Evolutionary conservation across 495 filamentous ascomycete species (phyloP).

Genomic region (Penicillium macrosclerotiorum): DNA sequence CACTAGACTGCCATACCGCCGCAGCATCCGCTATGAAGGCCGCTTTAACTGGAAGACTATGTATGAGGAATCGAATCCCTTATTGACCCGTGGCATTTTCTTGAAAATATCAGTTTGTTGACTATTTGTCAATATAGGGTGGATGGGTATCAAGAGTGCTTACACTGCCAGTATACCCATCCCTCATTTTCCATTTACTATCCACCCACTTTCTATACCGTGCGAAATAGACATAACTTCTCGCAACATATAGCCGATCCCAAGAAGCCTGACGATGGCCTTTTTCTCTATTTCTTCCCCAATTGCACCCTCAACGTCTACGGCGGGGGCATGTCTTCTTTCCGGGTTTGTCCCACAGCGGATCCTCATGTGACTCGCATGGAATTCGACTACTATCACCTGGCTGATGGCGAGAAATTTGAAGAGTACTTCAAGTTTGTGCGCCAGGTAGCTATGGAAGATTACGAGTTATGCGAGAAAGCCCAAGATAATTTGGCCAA

Average conservation of each 20-base stretch:
- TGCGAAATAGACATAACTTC: conserved; percentile 57
- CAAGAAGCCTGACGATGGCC: conserved; percentile 50
- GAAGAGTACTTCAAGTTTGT: conserved; percentile 61
- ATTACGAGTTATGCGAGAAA: conserved; percentile 60
- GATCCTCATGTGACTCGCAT: conserved; percentile 54
- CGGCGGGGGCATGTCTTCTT: conserved; percentile 59
- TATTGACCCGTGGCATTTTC: too few relatives aligned
- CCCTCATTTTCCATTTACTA: conserved; percentile 59
- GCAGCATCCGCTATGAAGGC: conserved; percentile 56
- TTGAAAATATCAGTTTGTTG: neutral
- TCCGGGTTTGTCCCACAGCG: conserved; percentile 54
- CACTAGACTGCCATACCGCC: conserved; percentile 52
- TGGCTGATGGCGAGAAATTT: conserved; percentile 52
- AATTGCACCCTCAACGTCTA: conserved; percentile 62
- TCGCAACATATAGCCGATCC: conserved; percentile 59
- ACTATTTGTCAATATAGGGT: conserved; percentile 35
- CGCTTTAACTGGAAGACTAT: conserved; percentile 66
- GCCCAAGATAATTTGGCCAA: conserved; percentile 54
- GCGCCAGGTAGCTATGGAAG: conserved; percentile 58
- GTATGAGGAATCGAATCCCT: too few relatives aligned
- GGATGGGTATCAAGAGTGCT: conserved; percentile 61
- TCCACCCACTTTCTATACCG: conserved; percentile 56
- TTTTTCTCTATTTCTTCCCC: conserved; percentile 63
- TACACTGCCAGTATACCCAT: conserved; percentile 64
- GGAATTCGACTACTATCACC: conserved; percentile 64